These are phyloP conservation scores for Solanum sitiens DNA, from an alignment of 257 asterid genomes.

Conservation along the genomic window DNA sequence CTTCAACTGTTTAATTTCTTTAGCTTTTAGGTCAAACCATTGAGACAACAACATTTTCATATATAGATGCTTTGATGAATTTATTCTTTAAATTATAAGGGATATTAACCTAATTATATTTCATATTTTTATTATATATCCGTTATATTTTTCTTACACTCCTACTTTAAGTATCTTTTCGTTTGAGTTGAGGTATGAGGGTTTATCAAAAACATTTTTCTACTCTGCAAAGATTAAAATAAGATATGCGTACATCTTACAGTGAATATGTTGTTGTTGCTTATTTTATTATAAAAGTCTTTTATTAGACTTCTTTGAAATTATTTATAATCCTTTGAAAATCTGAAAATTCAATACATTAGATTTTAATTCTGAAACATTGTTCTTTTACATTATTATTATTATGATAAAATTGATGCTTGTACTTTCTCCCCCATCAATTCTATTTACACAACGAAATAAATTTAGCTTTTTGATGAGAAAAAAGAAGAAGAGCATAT, in stretches of 20 bases:
- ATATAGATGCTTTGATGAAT: neutral
- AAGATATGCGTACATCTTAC: accelerated
- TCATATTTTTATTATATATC: neutral
- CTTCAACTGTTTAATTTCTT: conserved; percentile 6
- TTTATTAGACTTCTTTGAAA: neutral
- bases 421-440: neutral
- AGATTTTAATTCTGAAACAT: neutral
- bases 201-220: neutral
- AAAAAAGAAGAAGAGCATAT: neutral
- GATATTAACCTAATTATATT: neutral
- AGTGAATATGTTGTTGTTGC: no score
- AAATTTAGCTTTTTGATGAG: neutral
- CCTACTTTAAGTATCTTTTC: neutral
- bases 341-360: neutral
- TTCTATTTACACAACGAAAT: neutral
- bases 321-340: neutral
- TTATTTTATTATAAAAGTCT: neutral
- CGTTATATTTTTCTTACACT: neutral
- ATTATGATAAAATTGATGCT: neutral
- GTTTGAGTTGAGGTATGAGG: neutral
- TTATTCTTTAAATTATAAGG: neutral
- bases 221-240: neutral
- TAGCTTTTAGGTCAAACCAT: conserved; percentile 29
- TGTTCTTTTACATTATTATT: neutral
- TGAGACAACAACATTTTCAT: neutral